Evolutionary conservation across 345 rosid genomes (phyloP).

Genomic region (Excoecaria cochinchinensis): DNA sequence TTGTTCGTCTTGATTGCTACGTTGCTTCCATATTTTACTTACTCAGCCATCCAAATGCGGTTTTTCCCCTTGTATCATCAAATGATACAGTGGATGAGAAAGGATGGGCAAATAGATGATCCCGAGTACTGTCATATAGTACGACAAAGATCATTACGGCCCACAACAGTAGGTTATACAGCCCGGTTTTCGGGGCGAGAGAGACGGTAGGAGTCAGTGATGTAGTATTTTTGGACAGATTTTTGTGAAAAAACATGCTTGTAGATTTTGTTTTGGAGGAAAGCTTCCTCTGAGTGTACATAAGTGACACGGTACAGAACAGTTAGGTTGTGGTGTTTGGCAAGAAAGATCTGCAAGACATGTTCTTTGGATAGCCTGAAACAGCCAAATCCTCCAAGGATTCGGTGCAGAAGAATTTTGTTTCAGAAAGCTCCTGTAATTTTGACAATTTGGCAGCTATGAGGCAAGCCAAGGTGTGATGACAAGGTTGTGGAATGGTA

Average conservation of each 20-base stretch:
- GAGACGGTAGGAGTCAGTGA: constrained; percentile 4
- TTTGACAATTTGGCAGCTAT: too few relatives aligned
- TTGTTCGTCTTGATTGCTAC: constrained; percentile 54
- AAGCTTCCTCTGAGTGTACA: constrained; percentile 19
- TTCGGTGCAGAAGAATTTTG: not conserved
- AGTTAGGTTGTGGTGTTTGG: not conserved
- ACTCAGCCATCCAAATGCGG: constrained; percentile 66
- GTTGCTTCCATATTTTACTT: constrained; percentile 67
- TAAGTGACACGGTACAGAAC: not conserved
- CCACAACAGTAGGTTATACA: constrained; percentile 75
- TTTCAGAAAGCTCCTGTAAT: not conserved
- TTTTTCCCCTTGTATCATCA: constrained; percentile 87
- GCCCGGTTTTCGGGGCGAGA: constrained; percentile 50
- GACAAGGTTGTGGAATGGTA: too few relatives aligned
- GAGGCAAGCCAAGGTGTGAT: too few relatives aligned
- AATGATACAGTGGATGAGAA: constrained; percentile 86
- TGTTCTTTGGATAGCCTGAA: not conserved
- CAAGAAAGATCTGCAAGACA: constrained; percentile 9
- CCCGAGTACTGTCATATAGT: constrained; percentile 80
- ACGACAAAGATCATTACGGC: constrained; percentile 73
- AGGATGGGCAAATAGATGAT: constrained; percentile 73
- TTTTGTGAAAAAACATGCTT: constrained; percentile 2
- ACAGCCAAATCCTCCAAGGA: not conserved
- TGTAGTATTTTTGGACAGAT: not conserved
- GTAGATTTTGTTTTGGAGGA: constrained; percentile 2